phyloP scores from a whole-genome alignment of 2,329 filamentous ascomycete species.

The Trichoderma pleuroti region DNA sequence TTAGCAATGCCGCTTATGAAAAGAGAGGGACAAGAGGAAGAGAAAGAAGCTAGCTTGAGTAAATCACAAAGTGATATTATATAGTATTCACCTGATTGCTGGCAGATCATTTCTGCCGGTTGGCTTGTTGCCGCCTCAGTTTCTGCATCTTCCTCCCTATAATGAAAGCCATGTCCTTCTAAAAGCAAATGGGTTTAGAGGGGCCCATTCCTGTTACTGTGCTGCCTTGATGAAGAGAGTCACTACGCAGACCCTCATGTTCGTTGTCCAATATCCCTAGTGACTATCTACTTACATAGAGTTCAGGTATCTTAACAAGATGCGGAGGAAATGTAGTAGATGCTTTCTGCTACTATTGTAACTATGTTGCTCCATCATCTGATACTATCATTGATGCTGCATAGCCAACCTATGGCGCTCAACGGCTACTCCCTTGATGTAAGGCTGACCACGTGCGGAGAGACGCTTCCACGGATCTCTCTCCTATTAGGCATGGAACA shows the following conservation, averaged over 20 bases:
- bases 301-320: not conserved
- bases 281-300: not conserved
- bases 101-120: not conserved
- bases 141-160: not conserved
- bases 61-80: not conserved
- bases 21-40: not conserved
- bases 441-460: not conserved
- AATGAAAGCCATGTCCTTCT: not conserved
- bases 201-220: not conserved
- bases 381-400: not conserved
- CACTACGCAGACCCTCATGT: not conserved
- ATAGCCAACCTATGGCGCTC: not conserved
- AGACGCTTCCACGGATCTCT: too few species aligned
- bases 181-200: not conserved
- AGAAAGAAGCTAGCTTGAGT: not conserved
- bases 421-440: not conserved
- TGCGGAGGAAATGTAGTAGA: not conserved
- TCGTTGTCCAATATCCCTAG: not conserved
- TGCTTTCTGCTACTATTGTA: not conserved
- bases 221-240: not conserved
- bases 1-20: accelerated
- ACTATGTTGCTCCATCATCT: not conserved
- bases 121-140: not conserved
- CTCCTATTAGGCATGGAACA: not conserved
- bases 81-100: not conserved